phyloP scores from a whole-genome alignment of 495 filamentous ascomycete genomes.

The Penicillium bovifimosum region DNA sequence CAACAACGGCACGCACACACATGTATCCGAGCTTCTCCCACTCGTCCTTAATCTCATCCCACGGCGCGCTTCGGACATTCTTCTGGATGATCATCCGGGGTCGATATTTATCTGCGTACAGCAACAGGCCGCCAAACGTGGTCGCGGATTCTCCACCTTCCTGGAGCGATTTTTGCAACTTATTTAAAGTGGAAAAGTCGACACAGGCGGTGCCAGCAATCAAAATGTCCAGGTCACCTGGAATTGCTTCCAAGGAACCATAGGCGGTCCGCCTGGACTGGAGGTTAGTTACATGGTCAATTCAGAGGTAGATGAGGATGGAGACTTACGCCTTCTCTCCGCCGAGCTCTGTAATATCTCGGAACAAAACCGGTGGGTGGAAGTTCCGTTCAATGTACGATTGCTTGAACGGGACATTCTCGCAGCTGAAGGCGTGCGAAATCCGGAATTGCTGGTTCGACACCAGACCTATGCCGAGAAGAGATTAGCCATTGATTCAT shows the following conservation, averaged over 20 bases:
- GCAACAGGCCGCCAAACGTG: constrained; percentile 61
- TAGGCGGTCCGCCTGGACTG: constrained; percentile 63
- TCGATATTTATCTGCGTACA: constrained; percentile 48
- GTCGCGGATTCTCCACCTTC: constrained; percentile 60
- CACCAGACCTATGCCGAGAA: too few relatives aligned
- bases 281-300: constrained; percentile 14
- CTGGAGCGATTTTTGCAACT: constrained; percentile 35
- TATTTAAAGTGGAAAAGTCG: constrained; percentile 57
- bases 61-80: constrained; percentile 63
- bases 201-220: too few relatives aligned
- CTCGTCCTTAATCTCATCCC: constrained; percentile 47
- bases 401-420: constrained; percentile 75
- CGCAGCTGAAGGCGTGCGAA: too few relatives aligned
- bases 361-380: constrained; percentile 55
- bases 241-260: constrained; percentile 55
- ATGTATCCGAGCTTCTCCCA: constrained; percentile 54
- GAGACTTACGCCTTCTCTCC: constrained; percentile 51
- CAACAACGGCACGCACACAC: constrained; percentile 39
- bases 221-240: constrained; percentile 58
- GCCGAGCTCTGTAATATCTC: constrained; percentile 62
- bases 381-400: constrained; percentile 77
- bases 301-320: neutral
- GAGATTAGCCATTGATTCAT: too few relatives aligned
- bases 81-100: constrained; percentile 69
- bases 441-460: too few relatives aligned